Conservation (phyloP, 1,284 basidiomycete species). For the Vanrija pseudolonga region DNA sequence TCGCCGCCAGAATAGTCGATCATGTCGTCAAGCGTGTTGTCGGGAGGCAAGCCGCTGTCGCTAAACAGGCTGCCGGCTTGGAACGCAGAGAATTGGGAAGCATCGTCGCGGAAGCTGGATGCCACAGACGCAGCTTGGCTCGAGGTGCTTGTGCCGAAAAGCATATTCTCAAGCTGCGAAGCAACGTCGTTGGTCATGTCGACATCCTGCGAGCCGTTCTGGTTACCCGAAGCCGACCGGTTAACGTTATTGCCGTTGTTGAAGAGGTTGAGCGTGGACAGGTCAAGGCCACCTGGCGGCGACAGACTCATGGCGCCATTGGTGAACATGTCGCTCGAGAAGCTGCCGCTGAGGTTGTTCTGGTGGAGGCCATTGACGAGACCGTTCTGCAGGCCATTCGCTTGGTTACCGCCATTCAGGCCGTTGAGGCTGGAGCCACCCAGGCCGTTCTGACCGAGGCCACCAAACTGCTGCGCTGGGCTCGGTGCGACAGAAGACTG, state of each 20-base stretch:
- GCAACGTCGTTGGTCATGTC: slow-evolving; percentile 31
- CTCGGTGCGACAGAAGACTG: slow-evolving; percentile 16
- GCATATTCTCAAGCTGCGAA: slow-evolving; percentile 28
- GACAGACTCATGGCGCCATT: background rate
- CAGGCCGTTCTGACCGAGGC: background rate
- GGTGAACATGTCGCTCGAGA: background rate
- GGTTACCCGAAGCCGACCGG: background rate
- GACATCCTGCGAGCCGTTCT: slow-evolving; percentile 14
- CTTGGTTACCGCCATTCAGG: slow-evolving; percentile 1
- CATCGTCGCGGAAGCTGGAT: slow-evolving; percentile 29
- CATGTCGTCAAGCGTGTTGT: slow-evolving; percentile 33
- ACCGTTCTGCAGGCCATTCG: background rate
- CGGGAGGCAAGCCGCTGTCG: slow-evolving; percentile 35
- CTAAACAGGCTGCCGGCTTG: slow-evolving; percentile 28
- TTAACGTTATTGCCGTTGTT: too few relatives aligned
- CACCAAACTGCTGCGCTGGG: slow-evolving; percentile 8
- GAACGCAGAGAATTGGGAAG: slow-evolving; percentile 34
- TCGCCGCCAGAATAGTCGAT: slow-evolving; percentile 42
- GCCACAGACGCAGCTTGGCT: slow-evolving; percentile 26
- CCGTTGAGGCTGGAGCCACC: slow-evolving; percentile 10
- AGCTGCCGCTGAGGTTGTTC: too few relatives aligned
- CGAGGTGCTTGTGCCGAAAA: slow-evolving; percentile 26
- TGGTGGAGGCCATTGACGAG: background rate
- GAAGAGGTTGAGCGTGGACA: slow-evolving; percentile 6
- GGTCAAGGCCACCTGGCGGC: slow-evolving; percentile 5